A percentile compares a stretch with the other conserved stretches of the same genome.
Conservation (phyloP, 75 land plant genomes). For the Sequoia sempervirens region DNA sequence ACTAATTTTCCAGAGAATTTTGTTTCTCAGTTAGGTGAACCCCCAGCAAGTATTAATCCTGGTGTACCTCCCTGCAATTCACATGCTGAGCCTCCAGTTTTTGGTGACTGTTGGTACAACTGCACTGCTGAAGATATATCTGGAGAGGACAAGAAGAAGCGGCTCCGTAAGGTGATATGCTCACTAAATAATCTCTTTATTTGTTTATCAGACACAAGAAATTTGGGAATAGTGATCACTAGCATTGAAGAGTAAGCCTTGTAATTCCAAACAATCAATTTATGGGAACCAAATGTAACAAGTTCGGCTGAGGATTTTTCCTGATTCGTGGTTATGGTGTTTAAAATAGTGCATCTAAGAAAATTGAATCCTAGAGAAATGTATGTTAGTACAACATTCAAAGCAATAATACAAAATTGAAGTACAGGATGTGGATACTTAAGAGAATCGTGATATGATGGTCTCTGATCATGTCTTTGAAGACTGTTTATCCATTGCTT, state of each 20-base stretch:
- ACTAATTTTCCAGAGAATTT: not conserved
- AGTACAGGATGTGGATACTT: not conserved
- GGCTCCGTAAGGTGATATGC: constrained; percentile 75
- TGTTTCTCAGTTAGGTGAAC: constrained; percentile 83
- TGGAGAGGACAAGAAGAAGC: constrained; percentile 80
- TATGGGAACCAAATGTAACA: not conserved
- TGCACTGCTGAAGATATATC: constrained; percentile 92
- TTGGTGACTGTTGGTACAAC: constrained; percentile 99
- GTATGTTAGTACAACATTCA: not conserved
- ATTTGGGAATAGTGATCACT: too few relatives aligned
- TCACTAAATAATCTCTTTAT: not conserved
- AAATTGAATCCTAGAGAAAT: not conserved
- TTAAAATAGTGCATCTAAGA: not conserved
- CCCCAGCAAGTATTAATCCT: constrained; percentile 28
- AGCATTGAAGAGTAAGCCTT: not conserved
- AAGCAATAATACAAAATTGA: not conserved
- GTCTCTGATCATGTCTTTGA: not conserved
- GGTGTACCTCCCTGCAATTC: constrained; percentile 73
- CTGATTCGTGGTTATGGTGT: not conserved
- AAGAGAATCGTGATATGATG: not conserved
- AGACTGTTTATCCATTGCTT: not conserved
- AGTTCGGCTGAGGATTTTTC: not conserved
- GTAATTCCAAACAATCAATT: not conserved
- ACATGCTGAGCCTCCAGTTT: constrained; percentile 78
- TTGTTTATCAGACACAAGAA: too few relatives aligned